Evolutionary conservation across 208 protist genomes (phyloP).

Genomic region (Phytomonas francai): DNA sequence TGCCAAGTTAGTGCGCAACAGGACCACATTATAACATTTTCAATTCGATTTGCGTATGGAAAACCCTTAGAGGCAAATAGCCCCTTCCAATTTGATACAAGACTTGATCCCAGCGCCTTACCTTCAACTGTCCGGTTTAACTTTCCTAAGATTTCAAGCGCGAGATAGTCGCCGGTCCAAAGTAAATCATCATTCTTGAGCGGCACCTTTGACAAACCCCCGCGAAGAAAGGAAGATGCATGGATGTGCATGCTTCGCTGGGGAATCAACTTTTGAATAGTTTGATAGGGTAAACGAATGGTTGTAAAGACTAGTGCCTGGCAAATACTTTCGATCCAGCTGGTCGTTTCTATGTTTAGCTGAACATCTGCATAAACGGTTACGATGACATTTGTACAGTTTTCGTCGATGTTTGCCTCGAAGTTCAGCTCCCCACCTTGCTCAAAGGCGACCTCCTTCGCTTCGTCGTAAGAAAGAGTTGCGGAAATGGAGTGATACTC

Average conservation of each 20-base stretch:
- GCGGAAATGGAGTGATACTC: slow-evolving; percentile 1
- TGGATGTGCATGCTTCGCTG: slow-evolving; percentile 5
- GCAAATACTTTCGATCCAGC: slow-evolving; percentile 72
- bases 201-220: slow-evolving; percentile 12
- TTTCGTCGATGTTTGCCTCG: slow-evolving; percentile 2
- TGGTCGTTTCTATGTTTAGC: slow-evolving; percentile 36
- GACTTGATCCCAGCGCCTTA: neutral
- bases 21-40: slow-evolving; percentile 27
- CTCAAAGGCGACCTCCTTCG: neutral
- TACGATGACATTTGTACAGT: slow-evolving; percentile 5
- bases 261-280: slow-evolving; percentile 13
- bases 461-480: neutral
- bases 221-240: slow-evolving; percentile 18
- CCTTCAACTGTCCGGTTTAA: neutral
- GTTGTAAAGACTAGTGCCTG: slow-evolving; percentile 55
- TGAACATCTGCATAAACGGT: slow-evolving; percentile 29
- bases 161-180: neutral
- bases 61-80: slow-evolving; percentile 23
- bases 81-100: slow-evolving; percentile 15
- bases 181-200: neutral
- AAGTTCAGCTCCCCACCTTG: neutral
- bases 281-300: slow-evolving; percentile 31
- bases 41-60: slow-evolving; percentile 25
- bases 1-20: slow-evolving; percentile 42
- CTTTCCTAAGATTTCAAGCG: neutral